Base-by-base conservation (phyloP, 768 basidiomycete species). In the Daedalea quercina region DNA sequence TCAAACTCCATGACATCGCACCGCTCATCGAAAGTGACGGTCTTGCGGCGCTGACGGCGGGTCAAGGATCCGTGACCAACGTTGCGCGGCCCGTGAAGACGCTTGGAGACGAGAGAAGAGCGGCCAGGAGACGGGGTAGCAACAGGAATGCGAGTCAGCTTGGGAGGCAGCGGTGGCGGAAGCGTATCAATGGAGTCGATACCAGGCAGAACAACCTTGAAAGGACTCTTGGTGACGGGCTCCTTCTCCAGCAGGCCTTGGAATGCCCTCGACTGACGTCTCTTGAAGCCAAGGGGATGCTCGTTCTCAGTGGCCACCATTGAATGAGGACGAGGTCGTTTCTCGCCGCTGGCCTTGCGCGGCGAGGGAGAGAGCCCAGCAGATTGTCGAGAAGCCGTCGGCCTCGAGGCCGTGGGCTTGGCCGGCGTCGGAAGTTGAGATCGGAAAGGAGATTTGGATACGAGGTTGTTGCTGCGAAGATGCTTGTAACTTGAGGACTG, bases 361-460 rank as follows among this genome's bases (percentile, higher is more conserved):
- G 74, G 47, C 58, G 70, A 51, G 55, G 61, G 50, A 55, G 57
- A 59, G 70, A 70, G 1, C 19, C 64, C 57, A 19, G 73, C 67
- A 35, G 62, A 57, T 35, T n/a, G 76, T 40, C 37, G 13, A 40
- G 37, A 4, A 31, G 28, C 6, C 11, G 28, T 31, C 6, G 28
- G 28, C 11, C 28, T 31, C 4, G 28, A 31, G 28, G 28, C 6
- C 6, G 28, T 31, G 6, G 11, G 11, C 19, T 53, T 69, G 2
- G 76, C 67, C 28, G 79, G 73, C n/a, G 75, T 73, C 45, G 80
- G 75, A 23, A 80, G 73, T 55, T 82, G 80, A 2, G 79, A 80
- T 61, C 86, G 87, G 73, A 93, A 93, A 9, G 90, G 90, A 11
- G 90, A 93, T 59, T 90, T 90, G 25, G 85, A 83, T 17, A 93